These are phyloP conservation scores for Glonium stellatum DNA, from an alignment of 495 filamentous ascomycete species.

Conservation along the genomic window DNA sequence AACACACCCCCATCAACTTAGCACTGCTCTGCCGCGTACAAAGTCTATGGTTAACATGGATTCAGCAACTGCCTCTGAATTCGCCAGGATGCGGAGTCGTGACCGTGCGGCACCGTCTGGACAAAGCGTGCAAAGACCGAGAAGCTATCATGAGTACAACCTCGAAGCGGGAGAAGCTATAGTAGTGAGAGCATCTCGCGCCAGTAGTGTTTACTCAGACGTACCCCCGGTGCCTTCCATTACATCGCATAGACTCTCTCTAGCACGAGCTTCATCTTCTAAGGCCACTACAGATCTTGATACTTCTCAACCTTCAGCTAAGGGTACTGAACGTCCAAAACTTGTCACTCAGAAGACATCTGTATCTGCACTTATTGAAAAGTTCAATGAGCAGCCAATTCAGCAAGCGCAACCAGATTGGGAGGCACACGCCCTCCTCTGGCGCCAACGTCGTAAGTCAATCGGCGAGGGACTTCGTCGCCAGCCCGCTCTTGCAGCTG, in stretches of 20 bases:
- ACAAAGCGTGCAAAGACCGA: constrained; percentile 17
- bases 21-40: constrained; percentile 20
- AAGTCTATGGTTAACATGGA: constrained; percentile 35
- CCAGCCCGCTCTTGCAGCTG: neutral
- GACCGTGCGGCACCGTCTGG: constrained; percentile 23
- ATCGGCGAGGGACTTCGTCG: constrained; percentile 22
- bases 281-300: neutral
- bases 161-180: constrained; percentile 15
- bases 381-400: constrained; percentile 9
- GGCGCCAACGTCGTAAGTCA: constrained; percentile 28
- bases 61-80: constrained; percentile 32
- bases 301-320: neutral
- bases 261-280: neutral
- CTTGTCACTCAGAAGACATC: constrained; percentile 11
- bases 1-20: constrained; percentile 36
- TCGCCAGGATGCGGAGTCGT: constrained; percentile 37
- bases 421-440: constrained; percentile 22
- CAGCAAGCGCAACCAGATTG: constrained; percentile 15
- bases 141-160: constrained; percentile 23
- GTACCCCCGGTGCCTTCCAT: constrained; percentile 30
- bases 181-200: neutral
- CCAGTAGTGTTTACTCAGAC: constrained; percentile 19
- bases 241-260: neutral
- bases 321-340: constrained; percentile 5
- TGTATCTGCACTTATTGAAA: constrained; percentile 20